Evolutionary conservation across 2,329 filamentous ascomycete species (phyloP), one percentile per base, ranked within the genome.

Genomic region (Colletotrichum sojae): DNA sequence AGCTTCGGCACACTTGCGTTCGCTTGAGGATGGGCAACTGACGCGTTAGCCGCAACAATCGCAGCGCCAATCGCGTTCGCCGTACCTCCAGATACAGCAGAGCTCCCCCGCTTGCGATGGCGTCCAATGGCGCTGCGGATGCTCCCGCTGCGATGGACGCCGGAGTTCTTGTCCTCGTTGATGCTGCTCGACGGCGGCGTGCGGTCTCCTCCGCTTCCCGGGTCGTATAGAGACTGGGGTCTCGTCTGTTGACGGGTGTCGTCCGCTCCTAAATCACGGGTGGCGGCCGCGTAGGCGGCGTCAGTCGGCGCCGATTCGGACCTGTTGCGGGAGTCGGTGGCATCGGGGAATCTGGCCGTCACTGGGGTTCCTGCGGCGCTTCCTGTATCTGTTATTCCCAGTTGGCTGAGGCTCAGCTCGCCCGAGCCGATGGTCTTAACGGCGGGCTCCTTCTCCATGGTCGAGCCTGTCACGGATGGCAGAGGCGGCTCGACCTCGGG

Each of bases 351-450:
- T 58, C 83, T 88, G n/a, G 88, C 83, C 53, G 81, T 84, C 73
- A 87, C 85, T 4, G 89, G 87, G 39, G 87, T 90, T 56, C 85
- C 79, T n/a, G 87, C 79, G 56, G 83, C 79, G 74, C 83, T 86
- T 15, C 83, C 83, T n/a, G 83, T 76, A 57, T 93, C 91, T 12
- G 86, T 80, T 63, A 98, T 93, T 40, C 95, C 95, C 49, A 98
- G 85, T 76, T 97, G 94, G 75, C 93, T 94, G 65, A 98, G 86
- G 78, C 94, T 97, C 55, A 99, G 84, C 76, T 98, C 93, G 5
- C 96, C 96, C 75, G 90, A 90, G 13, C 96, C 96, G 57, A 99
- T 85, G 1, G 96, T 98, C 76, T 95, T 94, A 2, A 98, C 88
- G 1, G 96, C 94, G 13, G 91, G 89, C 73, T 94, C 91, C 70